Conservation (phyloP, 2,329 filamentous ascomycete species). For the Didymella pomorum region DNA sequence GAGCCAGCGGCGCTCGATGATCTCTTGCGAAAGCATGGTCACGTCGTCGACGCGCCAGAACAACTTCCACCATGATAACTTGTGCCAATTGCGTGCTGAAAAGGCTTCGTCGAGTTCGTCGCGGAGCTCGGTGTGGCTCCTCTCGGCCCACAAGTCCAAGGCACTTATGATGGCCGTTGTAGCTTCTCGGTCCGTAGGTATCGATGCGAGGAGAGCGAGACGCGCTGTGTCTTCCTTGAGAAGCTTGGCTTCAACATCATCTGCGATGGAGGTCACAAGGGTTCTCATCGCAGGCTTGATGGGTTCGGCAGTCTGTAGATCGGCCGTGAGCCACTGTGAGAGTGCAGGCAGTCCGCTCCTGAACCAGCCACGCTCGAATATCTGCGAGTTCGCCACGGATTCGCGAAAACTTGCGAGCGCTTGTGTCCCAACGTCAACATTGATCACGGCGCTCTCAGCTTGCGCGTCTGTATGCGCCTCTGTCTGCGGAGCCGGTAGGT, state of each 20-base stretch:
- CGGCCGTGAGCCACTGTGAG: constrained; percentile 67
- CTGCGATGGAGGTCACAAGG: constrained; percentile 73
- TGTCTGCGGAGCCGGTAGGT: constrained; percentile 59
- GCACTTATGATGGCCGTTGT: constrained; percentile 63
- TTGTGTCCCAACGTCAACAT: constrained; percentile 67
- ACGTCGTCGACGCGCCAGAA: constrained; percentile 96
- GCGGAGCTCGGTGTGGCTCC: constrained; percentile 83
- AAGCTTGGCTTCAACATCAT: constrained; percentile 62
- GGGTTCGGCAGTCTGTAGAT: constrained; percentile 45
- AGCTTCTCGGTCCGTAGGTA: constrained; percentile 54
- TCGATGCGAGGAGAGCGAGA: constrained; percentile 43
- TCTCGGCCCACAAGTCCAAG: constrained; percentile 77
- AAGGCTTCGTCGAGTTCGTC: constrained; percentile 81
- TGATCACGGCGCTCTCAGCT: constrained; percentile 58
- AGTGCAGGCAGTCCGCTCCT: constrained; percentile 73
- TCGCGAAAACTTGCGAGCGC: constrained; percentile 74
- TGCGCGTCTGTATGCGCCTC: constrained; percentile 40
- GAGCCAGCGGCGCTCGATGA: constrained; percentile 80
- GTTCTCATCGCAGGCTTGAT: constrained; percentile 72
- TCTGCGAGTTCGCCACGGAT: constrained; percentile 72
- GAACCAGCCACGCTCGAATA: constrained; percentile 78
- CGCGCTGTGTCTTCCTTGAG: constrained; percentile 57
- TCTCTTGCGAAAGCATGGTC: constrained; percentile 79
- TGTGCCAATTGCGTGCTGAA: constrained; percentile 76
- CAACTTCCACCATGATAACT: constrained; percentile 90